These are phyloP conservation scores for Phoenix dactylifera DNA, from an alignment of 176 grass and related monocot species.

Conservation along the genomic window DNA sequence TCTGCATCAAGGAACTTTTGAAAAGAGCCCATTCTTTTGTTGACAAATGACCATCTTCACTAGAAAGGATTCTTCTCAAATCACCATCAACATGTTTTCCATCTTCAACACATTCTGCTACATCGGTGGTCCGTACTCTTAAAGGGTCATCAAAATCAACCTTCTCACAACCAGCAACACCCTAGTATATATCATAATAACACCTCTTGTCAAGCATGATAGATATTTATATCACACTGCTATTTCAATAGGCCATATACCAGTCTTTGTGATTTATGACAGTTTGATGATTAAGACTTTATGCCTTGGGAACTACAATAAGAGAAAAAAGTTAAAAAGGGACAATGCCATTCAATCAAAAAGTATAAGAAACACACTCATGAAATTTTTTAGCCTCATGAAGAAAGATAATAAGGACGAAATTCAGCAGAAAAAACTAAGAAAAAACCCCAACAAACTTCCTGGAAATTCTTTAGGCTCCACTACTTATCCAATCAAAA, in stretches of 20 bases:
- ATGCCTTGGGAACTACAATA: too few relatives aligned
- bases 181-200: background rate
- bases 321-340: too few relatives aligned
- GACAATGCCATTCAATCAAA: too few relatives aligned
- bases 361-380: too few relatives aligned
- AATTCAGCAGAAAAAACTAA: too few relatives aligned
- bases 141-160: slow-evolving; percentile 12
- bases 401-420: too few relatives aligned
- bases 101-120: background rate
- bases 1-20: slow-evolving; percentile 13
- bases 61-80: slow-evolving; percentile 1
- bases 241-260: background rate
- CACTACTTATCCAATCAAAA: too few relatives aligned
- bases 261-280: background rate
- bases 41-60: slow-evolving; percentile 6
- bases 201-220: background rate
- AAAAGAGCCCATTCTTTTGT: slow-evolving; percentile 15
- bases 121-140: background rate
- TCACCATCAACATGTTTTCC: background rate
- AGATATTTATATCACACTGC: background rate
- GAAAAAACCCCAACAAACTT: too few relatives aligned
- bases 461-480: too few relatives aligned
- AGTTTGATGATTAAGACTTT: too few relatives aligned
- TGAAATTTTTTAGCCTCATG: too few relatives aligned
- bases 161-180: background rate